A percentile compares a stretch with the other conserved stretches of the same genome.
Conservation (phyloP, 1,284 basidiomycete species). For the Cryptococcus hybrid region DNA sequence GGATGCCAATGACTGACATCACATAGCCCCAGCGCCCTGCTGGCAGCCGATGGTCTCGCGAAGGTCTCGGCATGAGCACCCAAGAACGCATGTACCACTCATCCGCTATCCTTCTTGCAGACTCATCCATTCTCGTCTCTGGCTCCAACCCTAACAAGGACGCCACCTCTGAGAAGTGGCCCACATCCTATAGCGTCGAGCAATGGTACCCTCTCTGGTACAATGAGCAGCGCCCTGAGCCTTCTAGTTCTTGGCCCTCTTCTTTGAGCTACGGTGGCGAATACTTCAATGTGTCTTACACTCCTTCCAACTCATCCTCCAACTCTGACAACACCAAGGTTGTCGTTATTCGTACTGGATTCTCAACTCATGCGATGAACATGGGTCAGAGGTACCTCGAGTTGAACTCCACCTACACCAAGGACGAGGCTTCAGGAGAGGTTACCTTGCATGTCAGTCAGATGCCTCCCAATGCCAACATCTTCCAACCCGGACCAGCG, state of each 20-base stretch:
- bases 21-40: constrained; percentile 54
- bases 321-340: constrained; percentile 60
- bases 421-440: constrained; percentile 66
- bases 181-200: constrained; percentile 47
- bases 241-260: constrained; percentile 31
- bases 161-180: constrained; percentile 48
- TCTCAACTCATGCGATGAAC: constrained; percentile 90
- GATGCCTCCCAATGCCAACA: constrained; percentile 74
- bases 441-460: constrained; percentile 76
- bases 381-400: constrained; percentile 56
- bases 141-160: constrained; percentile 79
- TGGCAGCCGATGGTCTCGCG: constrained; percentile 66
- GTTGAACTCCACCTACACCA: constrained; percentile 76
- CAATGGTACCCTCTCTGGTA: constrained; percentile 53
- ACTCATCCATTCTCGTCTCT: constrained; percentile 80
- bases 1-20: too few species aligned
- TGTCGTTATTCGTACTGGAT: constrained; percentile 81
- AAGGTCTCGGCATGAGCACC: constrained; percentile 64
- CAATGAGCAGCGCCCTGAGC: constrained; percentile 66
- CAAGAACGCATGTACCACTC: constrained; percentile 86
- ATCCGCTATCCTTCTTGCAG: constrained; percentile 78
- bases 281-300: constrained; percentile 69
- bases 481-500: constrained; percentile 83
- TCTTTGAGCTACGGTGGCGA: constrained; percentile 67
- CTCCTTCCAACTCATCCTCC: constrained; percentile 59